phyloP scores from a whole-genome alignment of 2,329 filamentous ascomycete species.

The Claviceps humidiphila region DNA sequence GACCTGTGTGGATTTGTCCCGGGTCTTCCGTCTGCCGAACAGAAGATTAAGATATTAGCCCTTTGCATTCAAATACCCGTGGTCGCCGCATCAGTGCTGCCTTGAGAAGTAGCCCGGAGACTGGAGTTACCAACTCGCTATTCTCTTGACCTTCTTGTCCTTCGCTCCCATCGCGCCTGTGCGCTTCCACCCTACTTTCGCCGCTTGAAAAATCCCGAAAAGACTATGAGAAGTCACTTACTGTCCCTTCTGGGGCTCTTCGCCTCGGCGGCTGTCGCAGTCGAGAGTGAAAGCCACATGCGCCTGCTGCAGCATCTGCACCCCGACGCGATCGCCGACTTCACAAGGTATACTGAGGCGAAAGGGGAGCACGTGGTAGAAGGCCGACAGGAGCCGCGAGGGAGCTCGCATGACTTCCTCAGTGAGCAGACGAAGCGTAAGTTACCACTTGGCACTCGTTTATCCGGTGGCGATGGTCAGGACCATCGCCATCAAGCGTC shows the following conservation, averaged over 20 bases:
- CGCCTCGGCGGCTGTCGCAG: neutral
- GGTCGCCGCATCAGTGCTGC: neutral
- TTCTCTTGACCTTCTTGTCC: neutral
- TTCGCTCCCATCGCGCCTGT: neutral
- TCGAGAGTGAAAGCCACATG: neutral
- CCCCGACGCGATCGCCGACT: neutral
- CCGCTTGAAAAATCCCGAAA: neutral
- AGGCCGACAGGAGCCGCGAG: neutral
- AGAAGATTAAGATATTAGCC: neutral
- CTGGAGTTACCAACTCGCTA: neutral
- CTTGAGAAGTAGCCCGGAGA: neutral
- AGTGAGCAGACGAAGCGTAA: conserved; percentile 10
- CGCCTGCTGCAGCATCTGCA: neutral
- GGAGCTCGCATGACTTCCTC: conserved; percentile 4
- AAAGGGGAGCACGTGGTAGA: neutral
- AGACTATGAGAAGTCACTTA: neutral
- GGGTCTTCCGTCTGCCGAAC: neutral
- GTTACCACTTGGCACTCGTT: neutral
- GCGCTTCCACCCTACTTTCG: too few species aligned
- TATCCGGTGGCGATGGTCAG: too few species aligned
- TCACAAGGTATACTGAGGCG: neutral
- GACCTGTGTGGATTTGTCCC: too few species aligned
- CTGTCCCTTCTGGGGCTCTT: conserved; percentile 3
- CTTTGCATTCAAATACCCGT: neutral
- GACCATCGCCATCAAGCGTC: too few species aligned